Percentiles rank a stretch among this genome's conserved stretches.
Conservation (phyloP, 2,329 filamentous ascomycete species). For the Rutstroemia sydowiana region DNA sequence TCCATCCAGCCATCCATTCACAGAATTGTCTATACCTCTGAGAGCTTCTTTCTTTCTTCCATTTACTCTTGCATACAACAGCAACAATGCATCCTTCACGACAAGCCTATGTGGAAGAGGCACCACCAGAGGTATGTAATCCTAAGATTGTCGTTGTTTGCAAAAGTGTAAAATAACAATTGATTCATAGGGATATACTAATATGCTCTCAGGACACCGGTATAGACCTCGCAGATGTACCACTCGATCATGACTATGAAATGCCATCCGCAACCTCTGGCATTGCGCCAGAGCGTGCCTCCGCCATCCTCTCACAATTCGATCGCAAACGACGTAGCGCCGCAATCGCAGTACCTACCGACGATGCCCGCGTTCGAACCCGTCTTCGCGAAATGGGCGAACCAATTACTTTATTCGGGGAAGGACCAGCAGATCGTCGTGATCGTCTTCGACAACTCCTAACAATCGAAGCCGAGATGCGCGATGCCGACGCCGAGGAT, state of each 20-base stretch:
- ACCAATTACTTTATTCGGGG: slow-evolving; percentile 89
- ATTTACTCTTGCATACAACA: too few relatives aligned
- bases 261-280: slow-evolving; percentile 28
- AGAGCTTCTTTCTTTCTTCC: too few relatives aligned
- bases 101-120: slow-evolving; percentile 91
- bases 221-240: slow-evolving; percentile 55
- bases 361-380: slow-evolving; percentile 78
- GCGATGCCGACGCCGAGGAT: slow-evolving; percentile 44
- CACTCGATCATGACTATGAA: slow-evolving; percentile 72
- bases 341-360: slow-evolving; percentile 85
- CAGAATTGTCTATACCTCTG: too few relatives aligned
- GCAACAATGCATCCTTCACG: slow-evolving; percentile 87
- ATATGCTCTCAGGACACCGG: slow-evolving; percentile 36
- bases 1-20: neutral
- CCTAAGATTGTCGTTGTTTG: neutral
- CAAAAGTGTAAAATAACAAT: neutral
- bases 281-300: slow-evolving; percentile 29
- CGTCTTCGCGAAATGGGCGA: slow-evolving; percentile 82
- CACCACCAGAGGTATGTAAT: slow-evolving; percentile 54
- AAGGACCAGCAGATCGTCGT: slow-evolving; percentile 76
- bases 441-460: slow-evolving; percentile 80
- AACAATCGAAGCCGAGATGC: slow-evolving; percentile 61
- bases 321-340: slow-evolving; percentile 85
- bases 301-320: slow-evolving; percentile 54
- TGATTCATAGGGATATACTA: neutral